phyloP scores from a whole-genome alignment of 148 eudicot species.

The Cornus controversa region DNA sequence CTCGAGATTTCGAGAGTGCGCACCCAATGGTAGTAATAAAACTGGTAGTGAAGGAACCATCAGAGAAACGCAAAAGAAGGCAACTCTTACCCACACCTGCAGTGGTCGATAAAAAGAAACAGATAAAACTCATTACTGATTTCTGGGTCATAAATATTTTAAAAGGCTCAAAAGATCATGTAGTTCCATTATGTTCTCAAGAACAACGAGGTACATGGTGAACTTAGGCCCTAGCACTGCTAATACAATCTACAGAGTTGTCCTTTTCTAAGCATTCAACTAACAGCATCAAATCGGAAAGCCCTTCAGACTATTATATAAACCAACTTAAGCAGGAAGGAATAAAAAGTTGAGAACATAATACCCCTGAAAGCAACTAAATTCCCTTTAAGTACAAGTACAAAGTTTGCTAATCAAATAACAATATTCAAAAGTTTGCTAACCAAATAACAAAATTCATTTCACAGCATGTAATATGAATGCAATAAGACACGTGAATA shows the following conservation, averaged over 20 bases:
- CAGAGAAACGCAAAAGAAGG: conserved; percentile 93
- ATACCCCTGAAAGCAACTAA: neutral
- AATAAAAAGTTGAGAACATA: neutral
- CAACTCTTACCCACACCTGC: conserved; percentile 99
- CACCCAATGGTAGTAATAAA: conserved; percentile 96
- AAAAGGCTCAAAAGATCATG: conserved; percentile 1
- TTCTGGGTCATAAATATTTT: neutral
- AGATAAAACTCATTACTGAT: neutral
- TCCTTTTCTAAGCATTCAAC: conserved; percentile 7
- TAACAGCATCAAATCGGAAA: conserved; percentile 2
- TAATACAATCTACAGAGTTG: neutral
- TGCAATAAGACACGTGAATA: too few species aligned
- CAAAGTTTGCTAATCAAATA: too few species aligned
- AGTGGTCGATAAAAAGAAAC: conserved; percentile 9
- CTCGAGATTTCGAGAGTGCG: neutral
- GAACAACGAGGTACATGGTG: neutral
- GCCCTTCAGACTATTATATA: neutral
- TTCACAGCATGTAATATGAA: too few species aligned
- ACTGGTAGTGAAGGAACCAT: conserved; percentile 93
- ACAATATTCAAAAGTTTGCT: too few species aligned
- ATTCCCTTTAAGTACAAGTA: neutral
- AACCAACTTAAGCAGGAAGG: neutral
- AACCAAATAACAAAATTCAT: too few species aligned
- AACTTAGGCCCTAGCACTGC: neutral
- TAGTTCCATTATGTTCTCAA: neutral